These are phyloP conservation scores for Cyanidioschyzon merolae DNA, from an alignment of 23 red algal species.

Conservation along the genomic window DNA sequence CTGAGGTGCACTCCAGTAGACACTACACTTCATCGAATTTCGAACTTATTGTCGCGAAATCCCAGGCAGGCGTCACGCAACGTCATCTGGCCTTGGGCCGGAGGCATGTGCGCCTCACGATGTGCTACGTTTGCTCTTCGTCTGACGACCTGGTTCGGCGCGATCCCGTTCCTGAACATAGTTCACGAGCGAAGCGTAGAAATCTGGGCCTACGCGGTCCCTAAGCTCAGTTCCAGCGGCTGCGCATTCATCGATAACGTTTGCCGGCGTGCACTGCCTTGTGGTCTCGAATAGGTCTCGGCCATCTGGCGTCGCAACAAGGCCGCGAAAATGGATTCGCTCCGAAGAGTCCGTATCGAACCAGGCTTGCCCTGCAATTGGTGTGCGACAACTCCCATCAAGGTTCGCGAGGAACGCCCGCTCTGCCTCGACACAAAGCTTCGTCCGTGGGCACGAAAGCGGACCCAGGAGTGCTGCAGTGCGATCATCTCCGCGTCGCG, in stretches of 20 bases:
- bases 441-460: constrained; percentile 53
- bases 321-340: constrained; percentile 63
- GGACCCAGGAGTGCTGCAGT: constrained; percentile 53
- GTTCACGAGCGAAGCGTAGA: constrained; percentile 29
- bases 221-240: constrained; percentile 78
- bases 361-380: constrained; percentile 87
- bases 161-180: constrained; percentile 5
- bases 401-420: constrained; percentile 70
- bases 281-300: constrained; percentile 38
- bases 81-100: too few relatives aligned
- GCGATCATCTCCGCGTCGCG: constrained; percentile 35
- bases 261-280: constrained; percentile 29
- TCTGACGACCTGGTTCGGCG: neutral
- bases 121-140: too few relatives aligned
- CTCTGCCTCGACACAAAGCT: constrained; percentile 80
- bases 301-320: constrained; percentile 89
- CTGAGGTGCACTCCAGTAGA: too few relatives aligned
- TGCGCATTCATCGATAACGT: constrained; percentile 46
- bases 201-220: constrained; percentile 64
- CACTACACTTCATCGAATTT: too few relatives aligned
- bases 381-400: constrained; percentile 88
- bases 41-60: too few relatives aligned
- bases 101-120: too few relatives aligned
- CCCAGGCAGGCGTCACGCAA: too few relatives aligned
- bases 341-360: constrained; percentile 40